Percentiles rank a stretch among this genome's conserved stretches.
Conservation (phyloP, 257 asterid species). For the Lycium barbarum region DNA sequence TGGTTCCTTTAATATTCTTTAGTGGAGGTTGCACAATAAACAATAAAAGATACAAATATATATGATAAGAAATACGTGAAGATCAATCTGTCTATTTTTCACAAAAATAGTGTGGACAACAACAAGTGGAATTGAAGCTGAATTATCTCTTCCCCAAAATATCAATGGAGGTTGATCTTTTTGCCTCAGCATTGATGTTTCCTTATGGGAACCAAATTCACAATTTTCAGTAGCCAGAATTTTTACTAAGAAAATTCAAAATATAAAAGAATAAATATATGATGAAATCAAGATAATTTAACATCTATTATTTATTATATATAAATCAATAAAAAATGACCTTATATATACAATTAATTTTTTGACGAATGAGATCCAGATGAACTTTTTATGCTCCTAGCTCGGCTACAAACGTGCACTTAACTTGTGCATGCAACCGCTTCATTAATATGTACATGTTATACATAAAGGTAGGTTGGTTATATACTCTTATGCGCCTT, state of each 20-base stretch:
- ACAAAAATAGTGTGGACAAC: constrained; percentile 17
- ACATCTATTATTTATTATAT: background rate
- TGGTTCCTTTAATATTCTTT: constrained; percentile 14
- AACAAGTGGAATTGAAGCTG: background rate
- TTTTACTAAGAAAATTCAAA: background rate
- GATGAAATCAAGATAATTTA: background rate
- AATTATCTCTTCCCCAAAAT: background rate
- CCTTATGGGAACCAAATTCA: background rate
- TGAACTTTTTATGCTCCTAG: background rate
- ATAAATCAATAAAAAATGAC: background rate
- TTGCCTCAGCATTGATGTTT: background rate
- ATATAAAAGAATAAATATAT: background rate
- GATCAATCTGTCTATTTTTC: background rate
- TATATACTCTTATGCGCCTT: too few species aligned
- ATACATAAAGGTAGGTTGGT: too few species aligned
- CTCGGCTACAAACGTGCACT: background rate
- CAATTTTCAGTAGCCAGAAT: background rate
- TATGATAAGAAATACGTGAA: background rate
- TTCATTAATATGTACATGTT: too few species aligned
- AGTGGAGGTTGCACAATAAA: constrained; percentile 14
- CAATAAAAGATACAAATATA: background rate
- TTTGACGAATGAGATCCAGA: background rate
- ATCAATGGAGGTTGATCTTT: background rate
- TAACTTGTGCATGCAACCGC: background rate
- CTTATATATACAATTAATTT: background rate